These are phyloP conservation scores for Phaeosphaeriaceae sp. DNA, from an alignment of 2,329 filamentous ascomycete species.

Conservation along the genomic window DNA sequence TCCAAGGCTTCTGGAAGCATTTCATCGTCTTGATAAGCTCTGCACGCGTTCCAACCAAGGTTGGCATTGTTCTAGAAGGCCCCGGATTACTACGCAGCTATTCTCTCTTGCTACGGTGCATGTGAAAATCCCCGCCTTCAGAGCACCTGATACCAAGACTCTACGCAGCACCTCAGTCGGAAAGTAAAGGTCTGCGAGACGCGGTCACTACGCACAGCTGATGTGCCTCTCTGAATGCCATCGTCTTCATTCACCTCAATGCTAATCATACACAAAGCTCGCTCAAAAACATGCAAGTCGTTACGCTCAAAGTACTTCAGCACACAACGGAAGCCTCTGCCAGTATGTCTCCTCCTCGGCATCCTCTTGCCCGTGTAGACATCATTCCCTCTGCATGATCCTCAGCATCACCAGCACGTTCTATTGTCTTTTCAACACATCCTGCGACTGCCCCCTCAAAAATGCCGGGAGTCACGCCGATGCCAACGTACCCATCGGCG, in stretches of 20 bases:
- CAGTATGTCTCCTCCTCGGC: background rate
- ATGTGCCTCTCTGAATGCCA: no score
- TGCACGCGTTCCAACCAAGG: background rate
- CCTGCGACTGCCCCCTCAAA: conserved; percentile 1
- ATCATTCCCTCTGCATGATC: no score
- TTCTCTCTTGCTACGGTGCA: no score
- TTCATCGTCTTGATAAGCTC: conserved; percentile 20
- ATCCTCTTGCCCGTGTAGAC: no score
- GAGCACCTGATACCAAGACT: no score
- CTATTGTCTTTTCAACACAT: background rate
- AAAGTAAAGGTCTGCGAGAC: no score
- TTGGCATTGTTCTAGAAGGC: background rate
- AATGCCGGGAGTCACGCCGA: conserved; percentile 34
- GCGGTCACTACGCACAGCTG: no score
- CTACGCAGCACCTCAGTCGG: no score
- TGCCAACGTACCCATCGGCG: conserved; percentile 63
- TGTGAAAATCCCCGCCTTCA: no score
- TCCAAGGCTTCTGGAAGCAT: conserved; percentile 32
- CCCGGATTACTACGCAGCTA: background rate
- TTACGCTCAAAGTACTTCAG: conserved; percentile 1
- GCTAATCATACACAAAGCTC: background rate
- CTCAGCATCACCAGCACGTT: background rate
- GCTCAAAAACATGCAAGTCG: background rate
- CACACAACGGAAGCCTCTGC: background rate
- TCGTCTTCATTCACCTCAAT: background rate